Conservation (phyloP, 306 rosid genomes). For the Myrica gale region DNA sequence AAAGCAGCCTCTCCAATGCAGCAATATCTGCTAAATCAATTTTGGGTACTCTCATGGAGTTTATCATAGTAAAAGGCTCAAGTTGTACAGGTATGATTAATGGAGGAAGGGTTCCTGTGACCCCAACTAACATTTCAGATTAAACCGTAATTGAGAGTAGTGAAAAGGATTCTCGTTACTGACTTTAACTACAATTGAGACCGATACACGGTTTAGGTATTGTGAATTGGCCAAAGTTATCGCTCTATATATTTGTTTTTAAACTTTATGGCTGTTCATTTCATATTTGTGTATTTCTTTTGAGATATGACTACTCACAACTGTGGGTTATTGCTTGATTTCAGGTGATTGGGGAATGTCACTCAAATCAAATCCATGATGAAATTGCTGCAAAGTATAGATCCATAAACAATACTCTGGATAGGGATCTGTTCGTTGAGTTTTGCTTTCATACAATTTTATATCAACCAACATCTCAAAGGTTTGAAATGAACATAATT, state of each 20-base stretch:
- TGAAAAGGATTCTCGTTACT: not conserved
- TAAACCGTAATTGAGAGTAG: not conserved
- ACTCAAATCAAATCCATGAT: constrained; percentile 55
- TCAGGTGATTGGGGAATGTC: constrained; percentile 87
- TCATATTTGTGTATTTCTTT: constrained; percentile 14
- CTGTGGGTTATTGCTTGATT: constrained; percentile 32
- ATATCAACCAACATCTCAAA: constrained; percentile 74
- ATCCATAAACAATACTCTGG: constrained; percentile 47
- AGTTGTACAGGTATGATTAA: not conserved
- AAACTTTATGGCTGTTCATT: not conserved
- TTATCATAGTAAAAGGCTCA: not conserved
- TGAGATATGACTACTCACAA: constrained; percentile 24
- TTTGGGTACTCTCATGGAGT: not conserved
- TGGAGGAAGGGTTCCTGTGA: not conserved
- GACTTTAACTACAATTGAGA: not conserved
- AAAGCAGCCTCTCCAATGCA: not conserved
- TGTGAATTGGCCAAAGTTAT: not conserved
- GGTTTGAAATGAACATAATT: constrained; percentile 44
- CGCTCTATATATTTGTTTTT: too few species aligned
- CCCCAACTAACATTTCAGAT: not conserved
- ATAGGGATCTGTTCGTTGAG: constrained; percentile 67
- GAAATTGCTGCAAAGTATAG: constrained; percentile 71
- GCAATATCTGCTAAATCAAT: not conserved
- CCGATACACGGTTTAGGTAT: not conserved
- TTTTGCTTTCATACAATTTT: constrained; percentile 82